Evolutionary conservation across 192 early-diverging fungal species (phyloP).

Genomic region (Mortierella antarctica): DNA sequence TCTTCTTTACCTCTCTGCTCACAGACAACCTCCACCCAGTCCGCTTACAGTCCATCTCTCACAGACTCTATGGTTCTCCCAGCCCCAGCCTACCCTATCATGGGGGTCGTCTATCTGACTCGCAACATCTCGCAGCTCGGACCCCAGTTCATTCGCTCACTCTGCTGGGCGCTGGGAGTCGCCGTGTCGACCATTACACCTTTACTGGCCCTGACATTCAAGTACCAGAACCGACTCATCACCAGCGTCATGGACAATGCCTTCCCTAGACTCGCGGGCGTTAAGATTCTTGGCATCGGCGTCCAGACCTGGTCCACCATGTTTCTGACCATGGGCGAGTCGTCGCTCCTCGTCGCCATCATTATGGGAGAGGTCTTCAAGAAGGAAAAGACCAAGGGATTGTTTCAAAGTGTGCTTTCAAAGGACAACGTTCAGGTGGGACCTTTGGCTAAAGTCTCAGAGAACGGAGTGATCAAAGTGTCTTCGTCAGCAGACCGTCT

Average conservation of each 20-base stretch:
- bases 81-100: conserved; percentile 42
- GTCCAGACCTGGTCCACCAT: conserved; percentile 54
- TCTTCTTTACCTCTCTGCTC: not conserved
- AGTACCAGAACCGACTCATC: conserved; percentile 43
- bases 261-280: conserved; percentile 27
- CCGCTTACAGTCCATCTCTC: not conserved
- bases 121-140: conserved; percentile 45
- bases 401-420: conserved; percentile 42
- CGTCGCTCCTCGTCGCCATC: conserved; percentile 35
- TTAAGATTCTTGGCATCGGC: conserved; percentile 47
- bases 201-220: conserved; percentile 39
- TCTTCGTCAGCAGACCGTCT: conserved; percentile 7
- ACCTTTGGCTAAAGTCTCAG: conserved; percentile 32
- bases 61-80: conserved; percentile 35
- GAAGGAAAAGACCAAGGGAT: conserved; percentile 41
- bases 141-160: conserved; percentile 47
- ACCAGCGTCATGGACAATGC: conserved; percentile 43
- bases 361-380: conserved; percentile 55
- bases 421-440: conserved; percentile 47
- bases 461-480: conserved; percentile 39
- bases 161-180: conserved; percentile 44
- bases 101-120: conserved; percentile 43
- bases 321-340: conserved; percentile 53
- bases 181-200: conserved; percentile 51
- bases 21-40: not conserved